Percentiles rank a stretch among this genome's conserved stretches.
phyloP scores from a whole-genome alignment of 768 basidiomycete species.

The Termitomyces heimii region DNA sequence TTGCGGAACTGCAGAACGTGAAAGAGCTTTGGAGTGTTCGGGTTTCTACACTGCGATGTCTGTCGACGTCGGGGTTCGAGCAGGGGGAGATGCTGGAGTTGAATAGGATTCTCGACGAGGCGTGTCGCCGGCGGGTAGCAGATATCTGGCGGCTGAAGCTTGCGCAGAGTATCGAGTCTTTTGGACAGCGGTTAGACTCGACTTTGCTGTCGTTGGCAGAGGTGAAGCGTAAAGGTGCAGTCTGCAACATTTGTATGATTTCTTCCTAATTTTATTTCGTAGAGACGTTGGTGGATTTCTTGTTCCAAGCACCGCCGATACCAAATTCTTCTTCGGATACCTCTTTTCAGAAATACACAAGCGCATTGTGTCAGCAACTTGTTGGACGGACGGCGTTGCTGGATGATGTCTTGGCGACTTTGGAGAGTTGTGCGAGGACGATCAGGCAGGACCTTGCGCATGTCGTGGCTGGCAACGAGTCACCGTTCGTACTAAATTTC shows the following conservation, averaged over 20 bases:
- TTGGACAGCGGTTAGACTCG: conserved; percentile 35
- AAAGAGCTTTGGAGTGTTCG: conserved; percentile 73
- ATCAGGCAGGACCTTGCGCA: conserved; percentile 55
- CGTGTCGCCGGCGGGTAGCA: conserved; percentile 47
- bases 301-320: conserved; percentile 50
- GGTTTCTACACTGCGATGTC: conserved; percentile 40
- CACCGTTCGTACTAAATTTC: conserved; percentile 30
- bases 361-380: conserved; percentile 57
- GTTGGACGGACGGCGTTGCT: conserved; percentile 57
- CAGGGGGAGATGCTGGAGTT: conserved; percentile 41
- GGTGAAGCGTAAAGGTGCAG: conserved; percentile 22
- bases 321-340: conserved; percentile 38
- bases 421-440: conserved; percentile 55
- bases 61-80: conserved; percentile 38
- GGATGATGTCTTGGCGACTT: conserved; percentile 45
- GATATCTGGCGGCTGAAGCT: conserved; percentile 55
- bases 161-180: conserved; percentile 34
- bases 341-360: conserved; percentile 58
- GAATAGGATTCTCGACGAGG: conserved; percentile 41
- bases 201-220: conserved; percentile 29
- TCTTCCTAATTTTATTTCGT: background rate
- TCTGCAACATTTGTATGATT: background rate
- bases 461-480: conserved; percentile 34
- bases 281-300: conserved; percentile 48
- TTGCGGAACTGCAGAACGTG: conserved; percentile 50